Evolutionary conservation across 768 basidiomycete genomes (phyloP), one percentile per base, ranked within the genome.

Genomic region (Thelephora ganbajun): DNA sequence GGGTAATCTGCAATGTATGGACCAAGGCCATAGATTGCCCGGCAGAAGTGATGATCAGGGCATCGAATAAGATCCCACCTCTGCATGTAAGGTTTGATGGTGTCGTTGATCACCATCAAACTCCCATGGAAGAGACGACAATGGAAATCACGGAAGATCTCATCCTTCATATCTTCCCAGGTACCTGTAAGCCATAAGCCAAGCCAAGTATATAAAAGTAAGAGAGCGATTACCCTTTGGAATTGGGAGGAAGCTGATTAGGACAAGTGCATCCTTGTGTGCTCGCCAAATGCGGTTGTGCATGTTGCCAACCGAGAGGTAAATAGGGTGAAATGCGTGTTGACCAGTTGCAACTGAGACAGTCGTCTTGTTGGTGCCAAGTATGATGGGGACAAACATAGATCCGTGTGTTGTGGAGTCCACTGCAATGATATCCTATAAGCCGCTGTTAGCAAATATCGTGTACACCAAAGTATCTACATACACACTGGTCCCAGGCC

Each of bases 341-440:
- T 60, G 48, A 3, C 60, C 60, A 0, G 48, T 57, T 2, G 48
- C 54, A 2, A 61, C 58, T 3, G 60, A 71, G 0, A 69, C 66
- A 0, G 66, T 69, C 0, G 68, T 71, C 48, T 70, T 70, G 48
- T 72, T 64, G 46, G 64, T 67, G 1, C 68, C 67, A 1, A 52
- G 49, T 14, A 69, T 48, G 18, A 69, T 50, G 0, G 61, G 6
- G 60, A 53, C 54, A 33, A 62, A 56, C 11, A 49, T 46, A 6
- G 45, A 44, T 2, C 58, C 51, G 11, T 56, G 51, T 13, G 47
- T 57, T 13, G 42, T 39, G 6, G 46, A 45, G 23, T 51, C 41
- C 33, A 50, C 35, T 4, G 42, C 44, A 19, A 51, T 23, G 6
- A 36, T 43, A 45, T 53, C 51, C 51, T 54, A 46, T 57, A 33